A percentile compares a stretch with the other conserved stretches of the same genome.
Evolutionary conservation across 2,329 filamentous ascomycete genomes (phyloP).

Genomic region (Cladosporium velox): DNA sequence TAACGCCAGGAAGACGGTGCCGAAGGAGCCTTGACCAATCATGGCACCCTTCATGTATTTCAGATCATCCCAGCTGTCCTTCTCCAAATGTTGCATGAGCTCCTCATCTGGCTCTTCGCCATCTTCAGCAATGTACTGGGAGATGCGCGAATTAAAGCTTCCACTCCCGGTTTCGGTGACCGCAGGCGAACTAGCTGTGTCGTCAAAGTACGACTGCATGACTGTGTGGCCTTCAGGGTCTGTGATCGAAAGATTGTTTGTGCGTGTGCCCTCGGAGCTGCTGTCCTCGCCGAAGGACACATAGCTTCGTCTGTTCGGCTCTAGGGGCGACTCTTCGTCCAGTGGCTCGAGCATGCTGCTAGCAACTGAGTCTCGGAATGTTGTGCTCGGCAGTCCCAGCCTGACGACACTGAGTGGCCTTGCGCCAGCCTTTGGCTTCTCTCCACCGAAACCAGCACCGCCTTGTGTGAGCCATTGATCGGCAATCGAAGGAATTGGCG

Average conservation of each 20-base stretch:
- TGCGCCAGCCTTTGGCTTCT: constrained; percentile 47
- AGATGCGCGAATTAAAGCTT: constrained; percentile 79
- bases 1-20: constrained; percentile 89
- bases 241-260: constrained; percentile 71
- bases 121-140: constrained; percentile 82
- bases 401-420: constrained; percentile 63
- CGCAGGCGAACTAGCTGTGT: constrained; percentile 66
- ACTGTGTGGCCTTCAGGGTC: constrained; percentile 71
- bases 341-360: constrained; percentile 87
- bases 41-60: constrained; percentile 99
- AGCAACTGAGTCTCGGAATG: constrained; percentile 82
- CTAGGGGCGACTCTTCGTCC: constrained; percentile 83
- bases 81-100: constrained; percentile 83
- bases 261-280: constrained; percentile 58
- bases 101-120: constrained; percentile 91
- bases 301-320: constrained; percentile 91
- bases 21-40: constrained; percentile 96
- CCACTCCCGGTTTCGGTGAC: constrained; percentile 53
- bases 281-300: constrained; percentile 80
- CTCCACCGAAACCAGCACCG: constrained; percentile 43
- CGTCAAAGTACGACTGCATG: constrained; percentile 82
- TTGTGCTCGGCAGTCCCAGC: constrained; percentile 57
- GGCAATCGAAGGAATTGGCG: constrained; percentile 91
- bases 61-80: constrained; percentile 92
- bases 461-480: constrained; percentile 79